These are phyloP conservation scores for Phanerodontia chrysosporium DNA, from an alignment of 768 basidiomycete species.

Conservation along the genomic window DNA sequence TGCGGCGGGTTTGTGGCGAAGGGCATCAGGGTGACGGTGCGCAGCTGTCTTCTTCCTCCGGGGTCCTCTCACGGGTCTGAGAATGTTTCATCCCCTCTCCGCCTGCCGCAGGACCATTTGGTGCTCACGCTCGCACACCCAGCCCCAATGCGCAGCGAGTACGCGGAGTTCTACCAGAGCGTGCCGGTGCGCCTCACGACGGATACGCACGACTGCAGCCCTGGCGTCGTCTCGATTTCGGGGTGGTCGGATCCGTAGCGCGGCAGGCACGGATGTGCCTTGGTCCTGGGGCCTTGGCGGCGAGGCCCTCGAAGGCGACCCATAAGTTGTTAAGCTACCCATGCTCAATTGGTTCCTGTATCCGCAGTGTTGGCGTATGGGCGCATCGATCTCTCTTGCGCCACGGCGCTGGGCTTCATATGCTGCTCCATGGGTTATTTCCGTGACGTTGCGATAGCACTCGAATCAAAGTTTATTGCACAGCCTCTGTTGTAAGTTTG, in stretches of 20 bases:
- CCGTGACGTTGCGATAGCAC: too few species aligned
- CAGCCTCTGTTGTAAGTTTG: too few species aligned
- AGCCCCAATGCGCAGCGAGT: slow-evolving; percentile 9
- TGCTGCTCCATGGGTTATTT: neutral
- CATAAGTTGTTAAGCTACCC: neutral
- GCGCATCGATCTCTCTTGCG: neutral
- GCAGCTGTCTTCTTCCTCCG: slow-evolving; percentile 7
- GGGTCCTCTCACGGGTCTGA: neutral
- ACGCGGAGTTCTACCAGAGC: slow-evolving; percentile 16
- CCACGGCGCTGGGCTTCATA: neutral
- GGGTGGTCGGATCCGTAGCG: neutral
- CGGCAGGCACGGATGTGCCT: neutral
- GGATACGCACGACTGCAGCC: slow-evolving; percentile 16
- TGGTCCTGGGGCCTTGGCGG: neutral
- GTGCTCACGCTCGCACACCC: slow-evolving; percentile 20
- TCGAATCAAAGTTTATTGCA: too few species aligned
- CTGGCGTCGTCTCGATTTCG: slow-evolving; percentile 7
- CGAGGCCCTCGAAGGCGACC: too few species aligned
- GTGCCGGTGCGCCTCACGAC: slow-evolving; percentile 23
- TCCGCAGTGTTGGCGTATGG: neutral
- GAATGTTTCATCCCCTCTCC: neutral
- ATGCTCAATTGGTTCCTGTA: neutral
- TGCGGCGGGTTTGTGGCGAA: slow-evolving; percentile 20
- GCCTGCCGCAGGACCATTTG: slow-evolving; percentile 20
- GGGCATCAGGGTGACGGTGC: slow-evolving; percentile 20